Evolutionary conservation across 768 basidiomycete species (phyloP).

Genomic region (Steccherinum ochraceum): DNA sequence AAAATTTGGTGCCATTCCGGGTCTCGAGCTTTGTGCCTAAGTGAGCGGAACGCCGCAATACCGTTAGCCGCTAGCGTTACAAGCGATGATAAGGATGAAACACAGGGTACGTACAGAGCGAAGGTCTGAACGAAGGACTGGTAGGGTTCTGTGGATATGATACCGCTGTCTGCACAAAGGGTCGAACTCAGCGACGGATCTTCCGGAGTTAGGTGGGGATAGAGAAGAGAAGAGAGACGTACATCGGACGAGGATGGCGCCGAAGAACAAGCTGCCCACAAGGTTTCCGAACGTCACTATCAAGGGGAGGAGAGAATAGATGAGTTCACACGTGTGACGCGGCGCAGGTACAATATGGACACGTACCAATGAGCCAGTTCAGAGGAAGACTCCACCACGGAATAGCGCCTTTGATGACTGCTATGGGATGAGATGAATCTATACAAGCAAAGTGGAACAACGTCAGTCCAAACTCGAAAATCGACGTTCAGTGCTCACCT

Average conservation of each 20-base stretch:
- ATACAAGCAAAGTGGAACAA: too few relatives aligned
- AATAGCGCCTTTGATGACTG: constrained; percentile 48
- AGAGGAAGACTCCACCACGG: constrained; percentile 66
- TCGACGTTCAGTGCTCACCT: background rate
- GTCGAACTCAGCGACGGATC: background rate
- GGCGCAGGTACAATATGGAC: constrained; percentile 9
- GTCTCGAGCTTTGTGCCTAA: constrained; percentile 56
- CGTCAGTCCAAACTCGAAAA: background rate
- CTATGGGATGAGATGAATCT: constrained; percentile 75
- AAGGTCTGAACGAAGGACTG: constrained; percentile 43
- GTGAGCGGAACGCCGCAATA: background rate
- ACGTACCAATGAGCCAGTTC: constrained; percentile 67
- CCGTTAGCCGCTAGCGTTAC: background rate
- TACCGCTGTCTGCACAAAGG: constrained; percentile 42
- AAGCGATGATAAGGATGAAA: background rate
- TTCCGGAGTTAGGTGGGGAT: background rate
- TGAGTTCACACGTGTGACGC: background rate
- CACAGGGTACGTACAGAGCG: constrained; percentile 52
- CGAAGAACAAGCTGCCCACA: constrained; percentile 65
- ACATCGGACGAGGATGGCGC: constrained; percentile 61
- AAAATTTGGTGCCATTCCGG: constrained; percentile 72
- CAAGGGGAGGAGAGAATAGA: background rate
- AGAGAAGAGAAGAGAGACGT: constrained; percentile 16
- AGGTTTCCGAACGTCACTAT: constrained; percentile 67
- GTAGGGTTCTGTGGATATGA: constrained; percentile 57